These are phyloP conservation scores for Mikania micrantha DNA, from an alignment of 129 eudicot genomes.

Conservation along the genomic window DNA sequence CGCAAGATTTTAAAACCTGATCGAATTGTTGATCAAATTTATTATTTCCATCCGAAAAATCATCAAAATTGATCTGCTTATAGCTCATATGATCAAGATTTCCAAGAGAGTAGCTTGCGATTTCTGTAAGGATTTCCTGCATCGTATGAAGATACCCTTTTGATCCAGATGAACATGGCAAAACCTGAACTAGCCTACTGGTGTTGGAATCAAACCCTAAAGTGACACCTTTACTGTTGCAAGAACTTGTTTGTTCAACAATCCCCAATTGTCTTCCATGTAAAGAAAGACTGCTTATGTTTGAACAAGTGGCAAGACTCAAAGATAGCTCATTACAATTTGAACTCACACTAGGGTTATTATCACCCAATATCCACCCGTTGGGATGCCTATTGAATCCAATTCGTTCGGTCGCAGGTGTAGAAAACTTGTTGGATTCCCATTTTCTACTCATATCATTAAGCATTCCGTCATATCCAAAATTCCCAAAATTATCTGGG, in stretches of 20 bases:
- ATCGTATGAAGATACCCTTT: slow-evolving; percentile 47
- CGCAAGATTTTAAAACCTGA: slow-evolving; percentile 6
- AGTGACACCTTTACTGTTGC: slow-evolving; percentile 14
- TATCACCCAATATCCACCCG: slow-evolving; percentile 46
- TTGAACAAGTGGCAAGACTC: slow-evolving; percentile 66
- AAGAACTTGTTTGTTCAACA: slow-evolving; percentile 31
- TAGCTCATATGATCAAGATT: slow-evolving; percentile 29
- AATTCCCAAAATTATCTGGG: slow-evolving; percentile 21
- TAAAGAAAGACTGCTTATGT: slow-evolving; percentile 34
- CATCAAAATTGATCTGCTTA: slow-evolving; percentile 22
- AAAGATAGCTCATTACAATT: slow-evolving; percentile 59
- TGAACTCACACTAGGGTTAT: slow-evolving; percentile 28
- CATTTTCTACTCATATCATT: slow-evolving; percentile 45
- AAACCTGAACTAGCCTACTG: slow-evolving; percentile 30
- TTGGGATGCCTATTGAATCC: slow-evolving; percentile 24
- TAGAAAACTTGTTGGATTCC: slow-evolving; percentile 37
- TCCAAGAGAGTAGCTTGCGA: slow-evolving; percentile 57
- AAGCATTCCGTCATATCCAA: slow-evolving; percentile 27
- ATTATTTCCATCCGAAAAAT: slow-evolving; percentile 15
- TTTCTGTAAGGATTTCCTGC: slow-evolving; percentile 77
- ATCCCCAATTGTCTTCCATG: slow-evolving; percentile 32
- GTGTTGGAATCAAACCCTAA: slow-evolving; percentile 32
- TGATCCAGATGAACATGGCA: slow-evolving; percentile 40
- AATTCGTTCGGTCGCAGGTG: slow-evolving; percentile 19
- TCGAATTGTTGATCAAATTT: slow-evolving; percentile 3